Percentiles rank a stretch among this genome's conserved stretches.
phyloP scores from a whole-genome alignment of 176 grass and related monocot genomes.

The Oryza meridionalis region DNA sequence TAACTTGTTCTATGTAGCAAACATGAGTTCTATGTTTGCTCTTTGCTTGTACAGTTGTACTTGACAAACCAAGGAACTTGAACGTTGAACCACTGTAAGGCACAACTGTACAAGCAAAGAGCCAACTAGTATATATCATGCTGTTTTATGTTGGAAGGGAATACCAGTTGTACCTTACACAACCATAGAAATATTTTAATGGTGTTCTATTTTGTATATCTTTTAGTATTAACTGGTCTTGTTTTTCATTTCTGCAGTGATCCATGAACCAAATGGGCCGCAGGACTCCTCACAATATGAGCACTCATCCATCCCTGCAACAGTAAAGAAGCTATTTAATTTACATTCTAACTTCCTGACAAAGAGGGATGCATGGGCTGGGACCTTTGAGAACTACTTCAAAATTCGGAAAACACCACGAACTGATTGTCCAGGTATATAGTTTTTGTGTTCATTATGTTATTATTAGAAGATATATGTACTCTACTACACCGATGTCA shows the following conservation, averaged over 20 bases:
- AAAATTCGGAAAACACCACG: slow-evolving; percentile 65
- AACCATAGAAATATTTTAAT: neutral
- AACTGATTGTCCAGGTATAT: slow-evolving; percentile 85
- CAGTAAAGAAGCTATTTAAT: slow-evolving; percentile 87
- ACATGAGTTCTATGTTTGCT: neutral
- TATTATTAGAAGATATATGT: neutral
- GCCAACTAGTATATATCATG: neutral
- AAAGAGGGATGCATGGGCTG: slow-evolving; percentile 92
- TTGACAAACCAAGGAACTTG: slow-evolving; percentile 1
- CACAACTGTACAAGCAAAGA: too few species aligned
- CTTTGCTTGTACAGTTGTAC: neutral
- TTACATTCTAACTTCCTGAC: slow-evolving; percentile 88
- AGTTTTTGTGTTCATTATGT: neutral
- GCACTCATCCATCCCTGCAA: slow-evolving; percentile 87
- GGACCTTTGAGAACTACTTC: slow-evolving; percentile 78
- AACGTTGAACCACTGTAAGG: neutral
- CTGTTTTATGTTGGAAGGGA: neutral
- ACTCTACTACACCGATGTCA: neutral
- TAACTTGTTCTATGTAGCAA: neutral
- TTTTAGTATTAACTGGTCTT: slow-evolving; percentile 11
- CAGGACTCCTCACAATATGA: slow-evolving; percentile 63
- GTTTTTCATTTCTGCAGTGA: slow-evolving; percentile 60
- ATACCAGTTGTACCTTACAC: neutral
- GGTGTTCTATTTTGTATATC: neutral
- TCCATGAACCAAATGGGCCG: slow-evolving; percentile 78